These are phyloP conservation scores for Penicillium hesseltinei DNA, from an alignment of 2,329 filamentous ascomycete genomes.

Conservation along the genomic window DNA sequence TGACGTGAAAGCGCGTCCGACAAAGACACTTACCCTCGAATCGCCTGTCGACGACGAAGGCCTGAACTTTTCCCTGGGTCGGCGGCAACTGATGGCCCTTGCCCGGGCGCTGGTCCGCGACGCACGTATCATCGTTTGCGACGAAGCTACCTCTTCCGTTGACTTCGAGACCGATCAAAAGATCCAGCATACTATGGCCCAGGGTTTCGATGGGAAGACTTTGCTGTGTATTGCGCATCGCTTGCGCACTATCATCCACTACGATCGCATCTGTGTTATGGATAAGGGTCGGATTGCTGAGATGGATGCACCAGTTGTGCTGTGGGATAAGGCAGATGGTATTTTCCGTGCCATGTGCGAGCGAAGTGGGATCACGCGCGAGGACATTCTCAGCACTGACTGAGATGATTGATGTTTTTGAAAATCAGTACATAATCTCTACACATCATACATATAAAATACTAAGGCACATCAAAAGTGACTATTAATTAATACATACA, in stretches of 20 bases:
- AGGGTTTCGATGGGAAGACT: constrained; percentile 81
- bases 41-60: constrained; percentile 88
- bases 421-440: neutral
- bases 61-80: constrained; percentile 90
- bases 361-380: constrained; percentile 67
- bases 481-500: neutral
- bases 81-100: constrained; percentile 92
- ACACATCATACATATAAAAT: neutral
- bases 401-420: constrained; percentile 6
- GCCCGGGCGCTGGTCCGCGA: constrained; percentile 84
- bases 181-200: constrained; percentile 85
- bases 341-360: constrained; percentile 93
- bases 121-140: constrained; percentile 90
- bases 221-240: constrained; percentile 90
- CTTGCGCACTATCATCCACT: constrained; percentile 85
- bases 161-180: constrained; percentile 97
- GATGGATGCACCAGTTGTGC: constrained; percentile 70
- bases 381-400: constrained; percentile 34
- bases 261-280: constrained; percentile 97
- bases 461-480: neutral
- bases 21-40: constrained; percentile 57
- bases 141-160: constrained; percentile 89
- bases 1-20: constrained; percentile 42
- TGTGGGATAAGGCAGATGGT: constrained; percentile 68
- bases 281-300: constrained; percentile 84